These are phyloP conservation scores for Monoraphidium neglectum DNA, from an alignment of 139 green algal genomes.

Conservation along the genomic window DNA sequence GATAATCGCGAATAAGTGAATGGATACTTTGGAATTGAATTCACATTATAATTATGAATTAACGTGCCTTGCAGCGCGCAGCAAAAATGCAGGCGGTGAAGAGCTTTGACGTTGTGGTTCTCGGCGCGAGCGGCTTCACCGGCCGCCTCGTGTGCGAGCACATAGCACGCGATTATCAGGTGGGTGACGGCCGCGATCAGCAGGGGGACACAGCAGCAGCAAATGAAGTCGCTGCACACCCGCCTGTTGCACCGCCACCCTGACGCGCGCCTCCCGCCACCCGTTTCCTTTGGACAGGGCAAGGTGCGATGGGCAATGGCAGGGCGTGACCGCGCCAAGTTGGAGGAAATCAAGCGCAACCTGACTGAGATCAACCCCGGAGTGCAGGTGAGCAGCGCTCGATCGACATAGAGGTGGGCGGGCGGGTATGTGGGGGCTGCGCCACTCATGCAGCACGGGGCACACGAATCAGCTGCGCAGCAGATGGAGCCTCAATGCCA, in stretches of 20 bases:
- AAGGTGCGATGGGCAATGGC: slow-evolving; percentile 79
- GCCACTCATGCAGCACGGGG: too few relatives aligned
- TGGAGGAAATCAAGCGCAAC: slow-evolving; percentile 61
- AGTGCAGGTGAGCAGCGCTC: slow-evolving; percentile 42
- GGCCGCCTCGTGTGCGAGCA: slow-evolving; percentile 77
- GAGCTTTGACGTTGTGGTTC: slow-evolving; percentile 76
- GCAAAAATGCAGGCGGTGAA: neutral
- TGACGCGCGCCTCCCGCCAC: neutral
- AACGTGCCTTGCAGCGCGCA: too few relatives aligned
- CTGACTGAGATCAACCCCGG: slow-evolving; percentile 46
- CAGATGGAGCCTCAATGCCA: too few relatives aligned
- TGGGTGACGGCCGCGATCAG: neutral
- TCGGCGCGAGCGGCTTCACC: slow-evolving; percentile 75
- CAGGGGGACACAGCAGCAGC: neutral
- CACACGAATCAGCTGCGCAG: too few relatives aligned
- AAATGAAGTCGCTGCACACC: neutral
- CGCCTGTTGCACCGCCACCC: neutral
- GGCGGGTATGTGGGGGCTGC: too few relatives aligned
- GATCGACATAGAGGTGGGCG: too few relatives aligned
- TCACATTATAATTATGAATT: neutral
- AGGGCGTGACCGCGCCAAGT: slow-evolving; percentile 70
- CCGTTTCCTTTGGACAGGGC: slow-evolving; percentile 27
- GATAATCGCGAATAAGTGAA: too few relatives aligned
- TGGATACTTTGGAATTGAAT: too few relatives aligned
- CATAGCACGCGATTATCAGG: slow-evolving; percentile 65